phyloP scores from a whole-genome alignment of 805 yeast species.

The Monosporozyma aerobia region DNA sequence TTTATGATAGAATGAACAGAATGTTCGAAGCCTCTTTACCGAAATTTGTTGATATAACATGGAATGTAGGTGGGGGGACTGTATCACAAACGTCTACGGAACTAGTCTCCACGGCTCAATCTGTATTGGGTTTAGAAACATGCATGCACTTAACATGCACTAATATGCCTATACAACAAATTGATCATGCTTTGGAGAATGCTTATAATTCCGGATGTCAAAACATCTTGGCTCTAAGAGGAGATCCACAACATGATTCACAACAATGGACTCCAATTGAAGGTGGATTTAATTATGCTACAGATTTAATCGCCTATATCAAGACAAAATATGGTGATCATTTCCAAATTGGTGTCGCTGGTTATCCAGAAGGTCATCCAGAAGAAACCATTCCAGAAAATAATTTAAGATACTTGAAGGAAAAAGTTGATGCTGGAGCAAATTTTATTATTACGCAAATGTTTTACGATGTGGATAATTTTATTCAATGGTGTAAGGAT shows the following conservation, averaged over 20 bases:
- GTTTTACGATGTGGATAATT: constrained; percentile 89
- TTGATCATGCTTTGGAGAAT: constrained; percentile 74
- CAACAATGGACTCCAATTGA: constrained; percentile 39
- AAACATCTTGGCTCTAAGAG: constrained; percentile 87
- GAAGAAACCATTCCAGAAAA: constrained; percentile 57
- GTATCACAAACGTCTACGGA: constrained; percentile 77
- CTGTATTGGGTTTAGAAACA: constrained; percentile 85
- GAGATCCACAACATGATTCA: constrained; percentile 77
- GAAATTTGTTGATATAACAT: constrained; percentile 87
- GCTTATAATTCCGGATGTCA: constrained; percentile 92
- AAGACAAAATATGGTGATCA: constrained; percentile 71
- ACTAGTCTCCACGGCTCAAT: constrained; percentile 83
- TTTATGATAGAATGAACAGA: constrained; percentile 94
- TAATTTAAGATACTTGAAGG: constrained; percentile 53
- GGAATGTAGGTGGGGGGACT: constrained; percentile 93
- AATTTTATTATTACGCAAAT: constrained; percentile 90
- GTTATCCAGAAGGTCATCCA: constrained; percentile 95
- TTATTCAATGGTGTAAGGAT: constrained; percentile 69
- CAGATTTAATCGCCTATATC: constrained; percentile 74
- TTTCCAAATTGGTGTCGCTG: constrained; percentile 94
- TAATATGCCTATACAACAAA: constrained; percentile 73
- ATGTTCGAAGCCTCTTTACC: constrained; percentile 85
- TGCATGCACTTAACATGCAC: constrained; percentile 98
- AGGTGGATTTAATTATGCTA: constrained; percentile 78
- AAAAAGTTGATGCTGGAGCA: constrained; percentile 91